Evolutionary conservation across 1,284 basidiomycete species (phyloP).

Genomic region (Hymenochaete sp.): DNA sequence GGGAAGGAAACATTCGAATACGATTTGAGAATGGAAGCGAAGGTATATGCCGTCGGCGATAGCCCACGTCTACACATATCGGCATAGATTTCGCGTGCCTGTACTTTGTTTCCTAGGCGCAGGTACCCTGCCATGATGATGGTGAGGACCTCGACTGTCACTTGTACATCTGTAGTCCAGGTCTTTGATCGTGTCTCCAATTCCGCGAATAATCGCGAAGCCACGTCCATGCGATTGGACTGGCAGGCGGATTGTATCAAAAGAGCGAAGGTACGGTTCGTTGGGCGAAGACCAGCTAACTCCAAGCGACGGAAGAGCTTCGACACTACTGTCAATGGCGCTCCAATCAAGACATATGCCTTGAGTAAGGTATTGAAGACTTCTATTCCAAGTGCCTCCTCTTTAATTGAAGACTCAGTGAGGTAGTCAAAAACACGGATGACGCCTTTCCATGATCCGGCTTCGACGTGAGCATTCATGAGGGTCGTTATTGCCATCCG

Average conservation of each 20-base stretch:
- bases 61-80: conserved; percentile 68
- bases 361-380: conserved; percentile 78
- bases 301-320: conserved; percentile 57
- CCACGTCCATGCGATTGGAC: conserved; percentile 56
- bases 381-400: conserved; percentile 40
- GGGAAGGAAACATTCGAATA: conserved; percentile 43
- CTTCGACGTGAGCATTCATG: conserved; percentile 80
- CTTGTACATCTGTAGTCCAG: conserved; percentile 32
- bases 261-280: conserved; percentile 63
- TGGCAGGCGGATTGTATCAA: conserved; percentile 84
- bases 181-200: conserved; percentile 43
- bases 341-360: conserved; percentile 74
- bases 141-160: conserved; percentile 66
- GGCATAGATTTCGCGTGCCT: conserved; percentile 65
- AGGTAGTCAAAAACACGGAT: conserved; percentile 69
- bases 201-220: conserved; percentile 59
- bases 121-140: conserved; percentile 80
- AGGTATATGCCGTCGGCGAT: conserved; percentile 64
- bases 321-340: conserved; percentile 65
- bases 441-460: conserved; percentile 72
- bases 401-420: conserved; percentile 28
- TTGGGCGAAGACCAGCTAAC: conserved; percentile 43
- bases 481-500: conserved; percentile 59
- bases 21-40: conserved; percentile 58
- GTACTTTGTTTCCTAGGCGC: conserved; percentile 42